Evolutionary conservation across 148 eudicot species (phyloP), one percentile per base, ranked within the genome.

Genomic region (Rhododendron williamsianum): DNA sequence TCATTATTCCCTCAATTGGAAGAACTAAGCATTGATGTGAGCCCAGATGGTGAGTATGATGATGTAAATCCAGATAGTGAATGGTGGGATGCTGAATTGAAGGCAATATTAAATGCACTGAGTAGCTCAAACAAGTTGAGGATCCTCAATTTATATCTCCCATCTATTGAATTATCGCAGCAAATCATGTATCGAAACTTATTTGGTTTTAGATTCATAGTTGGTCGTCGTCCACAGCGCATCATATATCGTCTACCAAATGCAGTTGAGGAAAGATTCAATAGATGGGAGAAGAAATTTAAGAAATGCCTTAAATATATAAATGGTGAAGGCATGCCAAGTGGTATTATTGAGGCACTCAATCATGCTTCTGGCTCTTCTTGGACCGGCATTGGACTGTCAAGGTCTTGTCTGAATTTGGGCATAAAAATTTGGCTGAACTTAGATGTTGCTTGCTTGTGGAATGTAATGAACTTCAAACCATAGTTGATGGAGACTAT

Each of bases 391-490:
- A 52, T 52, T 52, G 58, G 58, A 52, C 58, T 12, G 58, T 52
- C 18, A 52, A 60, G 82, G 35, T 54, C 43, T 49, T 85, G 0
- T 85, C 82, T 33, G 58, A 78, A 27, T 85, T 85, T 67, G 45
- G 65, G 16, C 23, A 35, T 35, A 9, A 63, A 4, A 80, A 60
- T 2, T 9, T 78, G 63, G 35, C 3, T 19, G 3, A 48, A 6
- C 48, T 84, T 12, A 4, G 19, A 25, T 60, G 4, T 72, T 85
- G 86, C 43, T 78, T 85, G 82, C 67, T 85, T 72, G 74, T 85
- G 76, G 86, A 85, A 12, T 85, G 86, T 36, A 78, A 78, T 78
- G 86, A 85, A 81, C 63, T 85, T 81, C 41, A 85, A 46, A 60
- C 82, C 15, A 33, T 84, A 6, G 30, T 84, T 21, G 82, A 78